These are phyloP conservation scores for Talaromyces sp. DNA, from an alignment of 2,329 filamentous ascomycete species.

Conservation along the genomic window DNA sequence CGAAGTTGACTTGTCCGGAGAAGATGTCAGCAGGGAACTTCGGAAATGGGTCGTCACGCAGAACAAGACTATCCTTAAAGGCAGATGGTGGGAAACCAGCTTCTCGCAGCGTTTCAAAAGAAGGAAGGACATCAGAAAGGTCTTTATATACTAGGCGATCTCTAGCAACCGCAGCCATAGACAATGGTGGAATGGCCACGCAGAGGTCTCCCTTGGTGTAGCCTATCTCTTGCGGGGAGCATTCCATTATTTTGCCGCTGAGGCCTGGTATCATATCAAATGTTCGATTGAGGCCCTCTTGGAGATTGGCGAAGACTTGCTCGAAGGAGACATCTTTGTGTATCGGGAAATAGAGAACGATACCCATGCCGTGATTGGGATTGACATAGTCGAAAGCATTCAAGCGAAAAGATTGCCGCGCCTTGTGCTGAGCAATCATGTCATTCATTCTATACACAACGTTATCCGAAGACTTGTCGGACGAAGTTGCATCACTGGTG, in stretches of 20 bases:
- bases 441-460: neutral
- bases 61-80: conserved; percentile 7
- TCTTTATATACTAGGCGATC: conserved; percentile 5
- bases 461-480: neutral
- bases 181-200: conserved; percentile 4
- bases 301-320: conserved; percentile 3
- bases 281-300: conserved; percentile 8
- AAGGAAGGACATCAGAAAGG: neutral
- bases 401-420: conserved; percentile 1
- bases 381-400: conserved; percentile 10
- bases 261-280: conserved; percentile 9
- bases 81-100: conserved; percentile 1
- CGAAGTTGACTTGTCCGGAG: conserved; percentile 9
- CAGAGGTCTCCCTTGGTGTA: conserved; percentile 5
- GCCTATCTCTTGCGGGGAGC: neutral
- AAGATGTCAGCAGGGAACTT: conserved; percentile 5
- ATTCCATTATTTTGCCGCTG: conserved; percentile 1
- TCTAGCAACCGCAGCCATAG: neutral
- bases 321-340: neutral
- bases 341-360: conserved; percentile 8
- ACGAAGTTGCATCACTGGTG: neutral
- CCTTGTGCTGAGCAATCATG: neutral
- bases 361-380: conserved; percentile 8
- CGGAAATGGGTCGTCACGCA: conserved; percentile 5
- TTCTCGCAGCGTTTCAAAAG: neutral